phyloP scores from a whole-genome alignment of 768 basidiomycete genomes.

The Porpolomopsis calyptriformis region DNA sequence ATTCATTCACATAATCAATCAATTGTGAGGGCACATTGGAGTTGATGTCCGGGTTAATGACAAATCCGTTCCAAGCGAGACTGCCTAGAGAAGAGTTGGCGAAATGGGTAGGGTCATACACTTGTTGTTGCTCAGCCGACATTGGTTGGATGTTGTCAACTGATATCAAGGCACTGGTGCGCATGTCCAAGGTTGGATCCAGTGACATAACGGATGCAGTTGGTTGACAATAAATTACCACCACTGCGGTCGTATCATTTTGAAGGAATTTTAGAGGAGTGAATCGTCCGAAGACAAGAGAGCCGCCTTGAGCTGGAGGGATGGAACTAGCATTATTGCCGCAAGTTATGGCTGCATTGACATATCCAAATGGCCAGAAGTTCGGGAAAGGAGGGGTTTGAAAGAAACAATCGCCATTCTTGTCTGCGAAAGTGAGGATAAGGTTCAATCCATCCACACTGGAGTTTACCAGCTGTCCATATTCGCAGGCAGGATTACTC shows the following conservation, averaged over 20 bases:
- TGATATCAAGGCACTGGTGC: neutral
- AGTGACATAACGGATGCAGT: neutral
- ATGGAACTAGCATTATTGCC: neutral
- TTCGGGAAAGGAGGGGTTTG: neutral
- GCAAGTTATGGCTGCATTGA: neutral
- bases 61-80: slow-evolving; percentile 1
- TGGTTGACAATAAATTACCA: slow-evolving; percentile 1
- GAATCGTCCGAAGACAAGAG: neutral
- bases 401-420: neutral
- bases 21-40: neutral
- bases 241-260: neutral
- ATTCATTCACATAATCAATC: neutral
- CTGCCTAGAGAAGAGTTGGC: neutral
- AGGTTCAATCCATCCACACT: neutral
- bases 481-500: slow-evolving; percentile 1
- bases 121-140: slow-evolving; percentile 1
- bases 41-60: neutral
- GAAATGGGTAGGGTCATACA: neutral
- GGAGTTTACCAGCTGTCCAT: neutral
- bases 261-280: neutral
- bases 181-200: neutral
- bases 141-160: neutral
- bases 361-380: neutral
- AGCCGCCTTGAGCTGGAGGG: neutral
- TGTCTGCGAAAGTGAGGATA: neutral